Conservation (phyloP, 163 green algal genomes). For the Chlamydomonas reinhardtii region DNA sequence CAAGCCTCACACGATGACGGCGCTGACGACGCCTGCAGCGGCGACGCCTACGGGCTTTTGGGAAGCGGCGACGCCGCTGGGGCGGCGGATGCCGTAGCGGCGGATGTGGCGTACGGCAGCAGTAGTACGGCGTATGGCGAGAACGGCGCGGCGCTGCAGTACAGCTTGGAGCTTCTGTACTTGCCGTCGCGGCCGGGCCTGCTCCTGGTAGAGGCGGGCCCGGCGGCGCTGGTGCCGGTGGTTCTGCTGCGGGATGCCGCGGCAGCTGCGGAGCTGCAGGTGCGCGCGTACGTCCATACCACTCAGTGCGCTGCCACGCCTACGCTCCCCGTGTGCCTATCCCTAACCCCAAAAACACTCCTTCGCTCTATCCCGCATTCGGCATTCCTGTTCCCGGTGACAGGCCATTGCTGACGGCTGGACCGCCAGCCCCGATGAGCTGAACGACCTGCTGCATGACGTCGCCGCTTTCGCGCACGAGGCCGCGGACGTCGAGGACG, state of each 20-base stretch:
- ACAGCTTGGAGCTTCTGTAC: conserved; percentile 25
- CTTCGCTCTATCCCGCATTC: neutral
- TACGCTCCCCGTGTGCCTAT: too few species aligned
- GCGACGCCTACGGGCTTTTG: too few species aligned
- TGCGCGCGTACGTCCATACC: too few species aligned
- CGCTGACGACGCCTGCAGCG: neutral
- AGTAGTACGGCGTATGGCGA: neutral
- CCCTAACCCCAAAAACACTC: neutral
- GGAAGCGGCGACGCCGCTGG: too few species aligned
- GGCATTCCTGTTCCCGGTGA: neutral
- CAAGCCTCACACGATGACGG: neutral
- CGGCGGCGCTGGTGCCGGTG: neutral
- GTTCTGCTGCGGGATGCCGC: neutral
- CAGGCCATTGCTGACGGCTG: neutral
- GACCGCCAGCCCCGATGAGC: neutral
- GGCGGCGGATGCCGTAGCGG: too few species aligned
- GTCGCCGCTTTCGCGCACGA: neutral
- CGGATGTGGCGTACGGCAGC: neutral
- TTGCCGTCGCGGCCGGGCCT: conserved; percentile 11
- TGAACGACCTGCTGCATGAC: conserved; percentile 30
- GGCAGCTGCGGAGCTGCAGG: conserved; percentile 26
- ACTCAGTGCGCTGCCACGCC: too few species aligned
- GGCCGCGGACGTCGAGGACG: neutral
- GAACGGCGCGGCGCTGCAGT: neutral
- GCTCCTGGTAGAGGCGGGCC: conserved; percentile 18